Base-by-base conservation (phyloP, 371 early-diverging fungal genomes). In the Dichotomocladium elegans region DNA sequence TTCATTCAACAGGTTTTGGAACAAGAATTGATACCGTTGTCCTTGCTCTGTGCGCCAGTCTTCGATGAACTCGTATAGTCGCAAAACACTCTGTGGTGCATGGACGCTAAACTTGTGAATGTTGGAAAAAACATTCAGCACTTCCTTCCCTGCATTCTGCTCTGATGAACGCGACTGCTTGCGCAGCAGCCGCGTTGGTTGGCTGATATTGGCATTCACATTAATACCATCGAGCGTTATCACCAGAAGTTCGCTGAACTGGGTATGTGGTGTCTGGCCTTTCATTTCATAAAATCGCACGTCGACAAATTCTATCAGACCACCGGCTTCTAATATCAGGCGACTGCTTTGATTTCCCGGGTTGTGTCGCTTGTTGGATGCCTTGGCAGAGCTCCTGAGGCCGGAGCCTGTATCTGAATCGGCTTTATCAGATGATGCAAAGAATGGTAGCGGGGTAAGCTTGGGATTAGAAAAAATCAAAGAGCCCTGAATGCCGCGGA, bases 1-100 rank as follows among this genome's bases (percentile, higher is more conserved):
- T 47, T 88, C 89, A 41, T 77, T 79, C 61, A 88, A 61, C n/a
- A 89, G 58, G 17, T 81, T 81, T 47, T 87, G 85, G 66, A 86
- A 81, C 62, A 88, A 66, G 60, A 88, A 87, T 52, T 86, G 87
- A 58, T 88, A 90, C 4, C 80, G 67, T 41, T 87, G 75, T 26
- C 88, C 75, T 59, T 87, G 84, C 44, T 90, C 90, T n/a, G 85
- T 80, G 9, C 85, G 73, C 90, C 91, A 91, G 37, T 86, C 86
- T 52, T 89, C 90, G 15, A 91, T 65, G 61, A 93, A 91, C 0
- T 82, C 68, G 51, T 91, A 89, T 2, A 93, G 63, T 33, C 84
- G 83, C n/a, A 93, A 56, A 6, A 91, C 58, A 50, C 89, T 89
- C 46, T 87, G 80, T 2, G 91, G 93, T 0, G 87, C 67, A 21